Evolutionary conservation across 257 asterid genomes (phyloP).

Genomic region (Nicotiana obtusifolia): DNA sequence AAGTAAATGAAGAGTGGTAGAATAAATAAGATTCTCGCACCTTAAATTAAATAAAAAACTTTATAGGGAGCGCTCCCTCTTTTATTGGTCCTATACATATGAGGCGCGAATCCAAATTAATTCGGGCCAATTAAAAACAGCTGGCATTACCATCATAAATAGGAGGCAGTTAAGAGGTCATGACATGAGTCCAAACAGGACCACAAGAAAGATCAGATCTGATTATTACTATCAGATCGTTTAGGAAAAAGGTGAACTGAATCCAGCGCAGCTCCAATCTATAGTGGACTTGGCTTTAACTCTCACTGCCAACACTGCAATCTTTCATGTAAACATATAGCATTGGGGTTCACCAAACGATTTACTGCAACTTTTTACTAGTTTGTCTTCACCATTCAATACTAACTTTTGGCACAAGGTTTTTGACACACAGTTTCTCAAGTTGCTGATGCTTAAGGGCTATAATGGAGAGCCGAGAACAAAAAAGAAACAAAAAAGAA

Average conservation of each 20-base stretch:
- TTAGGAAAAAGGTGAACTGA: conserved; percentile 9
- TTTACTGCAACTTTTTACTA: background rate
- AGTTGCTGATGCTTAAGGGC: background rate
- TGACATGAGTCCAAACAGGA: conserved; percentile 25
- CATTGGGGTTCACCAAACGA: background rate
- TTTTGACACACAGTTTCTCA: background rate
- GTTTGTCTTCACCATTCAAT: background rate
- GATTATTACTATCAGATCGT: background rate
- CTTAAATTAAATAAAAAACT: too few relatives aligned
- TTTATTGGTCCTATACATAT: too few relatives aligned
- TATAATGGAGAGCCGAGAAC: background rate
- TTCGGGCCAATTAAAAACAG: conserved; percentile 19
- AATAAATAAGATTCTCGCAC: too few relatives aligned
- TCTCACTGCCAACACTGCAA: background rate
- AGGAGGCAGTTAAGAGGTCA: conserved; percentile 26
- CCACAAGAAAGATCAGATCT: conserved; percentile 25
- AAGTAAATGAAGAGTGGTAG: too few relatives aligned
- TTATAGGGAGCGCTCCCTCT: too few relatives aligned
- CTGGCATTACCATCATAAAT: conserved; percentile 32
- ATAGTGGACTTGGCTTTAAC: background rate
- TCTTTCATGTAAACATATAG: background rate
- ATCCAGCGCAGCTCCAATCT: background rate
- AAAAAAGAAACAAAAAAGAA: too few relatives aligned
- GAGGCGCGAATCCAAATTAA: too few relatives aligned
- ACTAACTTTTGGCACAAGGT: background rate